Evolutionary conservation across 2,329 filamentous ascomycete species (phyloP).

Genomic region (Helminthosporium solani): DNA sequence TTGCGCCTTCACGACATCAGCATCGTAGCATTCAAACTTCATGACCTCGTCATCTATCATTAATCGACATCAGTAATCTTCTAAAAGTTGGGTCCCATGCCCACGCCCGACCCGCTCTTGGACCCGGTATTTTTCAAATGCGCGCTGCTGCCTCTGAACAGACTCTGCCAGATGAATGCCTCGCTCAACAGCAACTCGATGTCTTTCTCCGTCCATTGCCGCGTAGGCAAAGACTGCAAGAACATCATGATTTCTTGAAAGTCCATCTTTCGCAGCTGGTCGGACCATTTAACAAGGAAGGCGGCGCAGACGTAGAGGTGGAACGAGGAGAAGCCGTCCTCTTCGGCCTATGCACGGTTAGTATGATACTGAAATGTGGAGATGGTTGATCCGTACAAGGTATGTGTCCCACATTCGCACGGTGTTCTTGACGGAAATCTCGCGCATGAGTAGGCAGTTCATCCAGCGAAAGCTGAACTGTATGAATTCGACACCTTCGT

Average conservation of each 20-base stretch:
- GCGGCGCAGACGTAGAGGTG: conserved; percentile 98
- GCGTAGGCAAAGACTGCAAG: conserved; percentile 87
- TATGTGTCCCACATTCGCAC: conserved; percentile 99
- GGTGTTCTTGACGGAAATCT: conserved; percentile 93
- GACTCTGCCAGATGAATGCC: conserved; percentile 97
- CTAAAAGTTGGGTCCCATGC: conserved; percentile 39
- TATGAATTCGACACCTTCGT: conserved; percentile 94
- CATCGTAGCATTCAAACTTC: neutral
- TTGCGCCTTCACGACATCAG: neutral
- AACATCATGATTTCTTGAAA: conserved; percentile 99
- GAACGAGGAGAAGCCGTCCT: conserved; percentile 97
- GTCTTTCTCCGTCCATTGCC: conserved; percentile 95
- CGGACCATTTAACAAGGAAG: conserved; percentile 97
- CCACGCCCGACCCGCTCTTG: conserved; percentile 32
- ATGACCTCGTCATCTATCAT: neutral
- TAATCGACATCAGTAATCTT: neutral
- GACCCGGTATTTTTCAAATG: conserved; percentile 61
- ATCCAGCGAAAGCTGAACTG: conserved; percentile 99
- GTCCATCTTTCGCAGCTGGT: conserved; percentile 93
- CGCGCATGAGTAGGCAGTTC: conserved; percentile 98
- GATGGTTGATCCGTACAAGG: conserved; percentile 62
- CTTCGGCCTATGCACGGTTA: conserved; percentile 70
- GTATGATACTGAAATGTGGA: neutral
- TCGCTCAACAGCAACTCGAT: conserved; percentile 94
- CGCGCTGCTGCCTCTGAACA: conserved; percentile 92